Evolutionary conservation across 2,329 filamentous ascomycete species (phyloP), one percentile per base, ranked within the genome.

Genomic region (Cladosporium colombiae): DNA sequence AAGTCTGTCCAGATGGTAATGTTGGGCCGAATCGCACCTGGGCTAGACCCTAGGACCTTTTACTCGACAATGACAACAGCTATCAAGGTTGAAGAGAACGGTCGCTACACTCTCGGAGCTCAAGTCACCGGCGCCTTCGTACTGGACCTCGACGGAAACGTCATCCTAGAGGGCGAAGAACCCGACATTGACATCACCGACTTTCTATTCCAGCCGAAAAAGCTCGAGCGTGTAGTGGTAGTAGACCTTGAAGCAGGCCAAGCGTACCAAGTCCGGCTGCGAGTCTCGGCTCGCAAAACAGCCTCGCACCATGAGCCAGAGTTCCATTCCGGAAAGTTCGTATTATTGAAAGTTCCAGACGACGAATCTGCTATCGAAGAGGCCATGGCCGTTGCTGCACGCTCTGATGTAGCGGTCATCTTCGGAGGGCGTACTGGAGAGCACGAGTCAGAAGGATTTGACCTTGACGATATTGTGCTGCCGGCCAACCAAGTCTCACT

Each of bases 371-470:
- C 85, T 69, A 87, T 92, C 64, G 78, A 84, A 60, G 83, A 88
- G 67, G 91, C 91, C 0, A 88, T 89, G 1, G 81, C 84, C 33
- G 81, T 90, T 6, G 91, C 92, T 29, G 84, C 83, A 73, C 82
- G 85, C 46, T 88, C 88, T 1, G 91, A 94, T 65, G 89, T 93
- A 73, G 91, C 93, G 55, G 84, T 95, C 67, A 81, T 94, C 62
- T 90, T 91, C 73, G 89, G 88, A 1, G 92, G 92, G 1, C 84
- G 94, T 53, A 93, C 92, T 73, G 85, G 85, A 6, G 89, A 92
- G 74, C 91, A 89, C 89, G 89, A 92, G 73, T 90, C 88, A 2
- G 89, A 91, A 75, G 89, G 89, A 33, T 82, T 85, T 37, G 89
- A 91, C 73, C 83, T 89, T 57, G 79, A 82, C 65, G 82, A 81